Conservation (phyloP, 176 grass and related monocot genomes). For the Tillandsia fasciculata region DNA sequence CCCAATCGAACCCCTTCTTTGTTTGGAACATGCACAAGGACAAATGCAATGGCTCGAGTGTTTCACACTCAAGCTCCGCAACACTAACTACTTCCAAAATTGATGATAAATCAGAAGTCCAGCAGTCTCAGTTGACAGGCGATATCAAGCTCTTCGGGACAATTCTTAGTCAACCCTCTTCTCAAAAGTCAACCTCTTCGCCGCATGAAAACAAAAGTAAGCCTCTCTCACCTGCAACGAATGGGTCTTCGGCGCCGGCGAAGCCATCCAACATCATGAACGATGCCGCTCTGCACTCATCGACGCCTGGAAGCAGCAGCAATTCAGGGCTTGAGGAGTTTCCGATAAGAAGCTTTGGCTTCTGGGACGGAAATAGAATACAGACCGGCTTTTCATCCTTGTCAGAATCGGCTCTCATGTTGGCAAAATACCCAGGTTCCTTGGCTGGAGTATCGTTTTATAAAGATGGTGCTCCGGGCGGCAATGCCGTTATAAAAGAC, state of each 20-base stretch:
- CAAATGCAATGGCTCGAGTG: conserved; percentile 14
- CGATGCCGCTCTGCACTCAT: conserved; percentile 32
- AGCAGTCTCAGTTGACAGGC: conserved; percentile 36
- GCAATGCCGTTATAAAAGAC: conserved; percentile 22
- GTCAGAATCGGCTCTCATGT: conserved; percentile 26
- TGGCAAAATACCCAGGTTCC: conserved; percentile 35
- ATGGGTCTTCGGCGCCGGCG: conserved; percentile 12
- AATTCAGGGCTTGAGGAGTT: conserved; percentile 36
- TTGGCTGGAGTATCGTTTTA: conserved; percentile 41
- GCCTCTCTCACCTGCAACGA: conserved; percentile 9
- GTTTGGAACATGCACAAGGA: conserved; percentile 35
- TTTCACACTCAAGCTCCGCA: conserved; percentile 8
- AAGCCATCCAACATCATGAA: conserved; percentile 13
- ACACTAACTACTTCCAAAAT: conserved; percentile 10
- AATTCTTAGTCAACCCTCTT: conserved; percentile 38
- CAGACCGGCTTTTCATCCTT: conserved; percentile 30
- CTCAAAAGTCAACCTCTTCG: conserved; percentile 45
- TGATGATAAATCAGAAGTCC: conserved; percentile 17
- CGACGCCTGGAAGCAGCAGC: conserved; percentile 10
- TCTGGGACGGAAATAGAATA: conserved; percentile 37
- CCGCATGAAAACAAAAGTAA: conserved; percentile 27
- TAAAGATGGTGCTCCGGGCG: conserved; percentile 32
- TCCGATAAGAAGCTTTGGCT: conserved; percentile 25
- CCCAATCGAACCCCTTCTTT: conserved; percentile 35
- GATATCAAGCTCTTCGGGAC: conserved; percentile 82